These are phyloP conservation scores for Fraxinus anomala DNA, from an alignment of 257 asterid species.

Conservation along the genomic window DNA sequence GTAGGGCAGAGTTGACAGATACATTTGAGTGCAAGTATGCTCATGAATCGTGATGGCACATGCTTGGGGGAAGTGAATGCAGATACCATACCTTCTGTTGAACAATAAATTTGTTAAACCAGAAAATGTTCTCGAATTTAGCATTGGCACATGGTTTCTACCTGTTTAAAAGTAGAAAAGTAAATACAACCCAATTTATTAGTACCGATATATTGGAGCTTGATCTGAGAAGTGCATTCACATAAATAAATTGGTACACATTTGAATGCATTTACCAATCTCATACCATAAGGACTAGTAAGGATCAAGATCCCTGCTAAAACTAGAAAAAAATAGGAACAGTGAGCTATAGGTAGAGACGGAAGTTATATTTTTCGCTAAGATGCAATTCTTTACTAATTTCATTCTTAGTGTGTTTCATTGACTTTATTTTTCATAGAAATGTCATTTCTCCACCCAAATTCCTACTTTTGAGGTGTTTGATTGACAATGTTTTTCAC, in stretches of 20 bases:
- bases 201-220: background rate
- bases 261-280: constrained; percentile 3
- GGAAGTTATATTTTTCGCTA: background rate
- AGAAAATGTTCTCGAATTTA: constrained; percentile 62
- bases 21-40: background rate
- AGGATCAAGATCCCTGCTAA: background rate
- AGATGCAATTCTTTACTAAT: background rate
- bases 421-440: too few species aligned
- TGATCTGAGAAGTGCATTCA: constrained; percentile 7
- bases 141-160: constrained; percentile 55
- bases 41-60: background rate
- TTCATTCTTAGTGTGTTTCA: background rate
- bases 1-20: background rate
- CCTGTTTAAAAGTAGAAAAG: constrained; percentile 46
- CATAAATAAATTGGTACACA: background rate
- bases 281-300: constrained; percentile 5
- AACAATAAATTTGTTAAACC: constrained; percentile 67
- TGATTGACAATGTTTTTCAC: too few species aligned
- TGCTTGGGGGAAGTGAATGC: background rate
- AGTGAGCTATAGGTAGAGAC: constrained; percentile 1
- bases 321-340: background rate
- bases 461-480: too few species aligned
- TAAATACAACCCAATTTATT: background rate
- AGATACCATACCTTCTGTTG: constrained; percentile 55
- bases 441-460: too few species aligned